Conservation (phyloP, 306 rosid species). For the Vicia villosa region DNA sequence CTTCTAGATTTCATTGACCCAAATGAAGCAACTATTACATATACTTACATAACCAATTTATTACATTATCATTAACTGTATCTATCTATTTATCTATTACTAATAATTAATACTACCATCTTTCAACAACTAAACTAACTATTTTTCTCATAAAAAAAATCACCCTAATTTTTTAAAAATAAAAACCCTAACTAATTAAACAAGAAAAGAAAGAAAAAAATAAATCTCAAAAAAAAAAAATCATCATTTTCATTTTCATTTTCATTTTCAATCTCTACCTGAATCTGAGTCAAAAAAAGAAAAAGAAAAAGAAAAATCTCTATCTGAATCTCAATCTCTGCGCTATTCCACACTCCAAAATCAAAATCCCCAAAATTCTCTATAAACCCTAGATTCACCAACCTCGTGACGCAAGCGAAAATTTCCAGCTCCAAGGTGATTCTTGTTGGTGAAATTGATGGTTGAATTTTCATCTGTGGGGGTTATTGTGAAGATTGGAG, state of each 20-base stretch:
- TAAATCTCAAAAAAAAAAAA: background rate
- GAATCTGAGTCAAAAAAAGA: no score
- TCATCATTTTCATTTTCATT: slow-evolving; percentile 24
- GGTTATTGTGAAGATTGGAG: background rate
- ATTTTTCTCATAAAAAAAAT: background rate
- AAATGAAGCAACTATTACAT: no score
- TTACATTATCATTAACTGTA: no score
- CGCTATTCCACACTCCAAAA: slow-evolving; percentile 11
- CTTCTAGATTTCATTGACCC: no score
- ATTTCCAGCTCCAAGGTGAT: slow-evolving; percentile 25
- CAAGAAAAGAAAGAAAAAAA: background rate
- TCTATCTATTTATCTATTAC: no score
- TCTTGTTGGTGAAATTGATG: slow-evolving; percentile 28
- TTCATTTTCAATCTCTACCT: slow-evolving; percentile 5
- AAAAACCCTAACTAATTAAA: background rate
- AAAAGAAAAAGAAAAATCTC: no score
- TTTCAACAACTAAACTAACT: background rate
- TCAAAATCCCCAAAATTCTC: slow-evolving; percentile 36
- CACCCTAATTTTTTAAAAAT: background rate
- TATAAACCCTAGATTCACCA: slow-evolving; percentile 45
- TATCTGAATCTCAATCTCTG: no score
- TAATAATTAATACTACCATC: background rate
- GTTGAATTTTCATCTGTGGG: slow-evolving; percentile 8
- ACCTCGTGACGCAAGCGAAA: background rate
- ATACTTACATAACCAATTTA: no score